Evolutionary conservation across 2,329 filamentous ascomycete genomes (phyloP).

Genomic region (Tympanopsis confertula): DNA sequence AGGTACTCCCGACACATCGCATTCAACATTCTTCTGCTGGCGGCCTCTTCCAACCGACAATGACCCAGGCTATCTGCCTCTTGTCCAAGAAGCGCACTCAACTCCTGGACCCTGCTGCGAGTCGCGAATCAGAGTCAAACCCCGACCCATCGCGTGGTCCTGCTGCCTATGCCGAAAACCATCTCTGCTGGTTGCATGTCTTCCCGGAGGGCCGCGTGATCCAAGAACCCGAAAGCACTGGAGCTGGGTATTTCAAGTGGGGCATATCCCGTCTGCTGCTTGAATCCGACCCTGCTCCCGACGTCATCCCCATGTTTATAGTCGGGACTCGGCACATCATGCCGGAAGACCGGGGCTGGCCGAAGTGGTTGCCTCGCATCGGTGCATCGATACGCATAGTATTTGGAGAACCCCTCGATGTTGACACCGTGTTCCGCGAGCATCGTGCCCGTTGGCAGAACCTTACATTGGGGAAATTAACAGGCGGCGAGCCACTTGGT

Average conservation of each 20-base stretch:
- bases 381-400: conserved; percentile 61
- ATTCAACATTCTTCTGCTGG: conserved; percentile 66
- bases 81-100: conserved; percentile 45
- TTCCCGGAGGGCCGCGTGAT: conserved; percentile 94
- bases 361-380: conserved; percentile 67
- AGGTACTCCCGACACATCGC: conserved; percentile 83
- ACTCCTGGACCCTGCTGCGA: conserved; percentile 39
- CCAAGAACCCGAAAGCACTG: conserved; percentile 64
- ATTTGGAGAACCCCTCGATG: conserved; percentile 69
- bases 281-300: conserved; percentile 75
- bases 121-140: conserved; percentile 52
- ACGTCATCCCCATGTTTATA: conserved; percentile 87
- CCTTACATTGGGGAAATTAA: conserved; percentile 42
- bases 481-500: conserved; percentile 50
- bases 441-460: conserved; percentile 64
- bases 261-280: conserved; percentile 83
- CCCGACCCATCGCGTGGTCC: conserved; percentile 58
- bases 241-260: conserved; percentile 96
- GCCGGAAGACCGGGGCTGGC: conserved; percentile 70
- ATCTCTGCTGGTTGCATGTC: conserved; percentile 80
- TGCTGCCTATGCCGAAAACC: conserved; percentile 56
- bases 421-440: conserved; percentile 66
- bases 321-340: conserved; percentile 82
- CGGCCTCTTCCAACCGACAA: conserved; percentile 79
- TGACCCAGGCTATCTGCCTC: conserved; percentile 74